phyloP scores from a whole-genome alignment of 2,329 filamentous ascomycete genomes.

The Scytalidium lignicola region DNA sequence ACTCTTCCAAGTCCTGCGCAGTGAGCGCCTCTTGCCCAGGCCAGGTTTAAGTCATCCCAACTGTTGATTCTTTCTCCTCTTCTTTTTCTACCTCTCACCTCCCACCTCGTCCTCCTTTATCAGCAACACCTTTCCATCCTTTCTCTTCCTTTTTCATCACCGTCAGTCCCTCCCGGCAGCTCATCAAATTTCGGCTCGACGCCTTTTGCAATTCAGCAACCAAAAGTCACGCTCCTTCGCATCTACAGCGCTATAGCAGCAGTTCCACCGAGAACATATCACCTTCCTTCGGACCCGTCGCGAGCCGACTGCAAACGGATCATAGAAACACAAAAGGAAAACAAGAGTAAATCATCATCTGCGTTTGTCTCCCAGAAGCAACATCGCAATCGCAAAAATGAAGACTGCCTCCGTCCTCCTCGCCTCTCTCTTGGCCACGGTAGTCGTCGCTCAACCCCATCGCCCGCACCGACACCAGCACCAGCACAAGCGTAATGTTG shows the following conservation, averaged over 20 bases:
- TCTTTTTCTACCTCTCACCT: background rate
- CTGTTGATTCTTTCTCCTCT: background rate
- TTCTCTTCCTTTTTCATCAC: background rate
- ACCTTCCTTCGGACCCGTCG: background rate
- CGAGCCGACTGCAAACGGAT: background rate
- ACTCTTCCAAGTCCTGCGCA: no score
- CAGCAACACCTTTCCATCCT: background rate
- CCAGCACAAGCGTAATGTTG: constrained; percentile 9
- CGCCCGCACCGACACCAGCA: constrained; percentile 27
- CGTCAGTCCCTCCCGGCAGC: background rate
- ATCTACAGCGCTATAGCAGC: no score
- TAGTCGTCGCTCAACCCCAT: constrained; percentile 27
- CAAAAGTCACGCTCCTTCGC: background rate
- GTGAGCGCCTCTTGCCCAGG: no score
- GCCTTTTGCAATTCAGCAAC: background rate
- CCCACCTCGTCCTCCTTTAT: background rate
- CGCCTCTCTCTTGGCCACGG: constrained; percentile 22
- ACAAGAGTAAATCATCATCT: no score
- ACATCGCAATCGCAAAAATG: constrained; percentile 17
- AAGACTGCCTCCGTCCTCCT: constrained; percentile 27
- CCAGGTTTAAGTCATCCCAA: background rate
- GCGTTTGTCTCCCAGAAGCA: background rate
- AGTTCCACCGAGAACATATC: background rate
- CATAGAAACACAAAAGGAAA: background rate
- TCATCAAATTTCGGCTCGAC: background rate